Percentiles rank a stretch among this genome's conserved stretches.
Conservation (phyloP, 768 basidiomycete species). For the Boletus rufocinnamomeus region DNA sequence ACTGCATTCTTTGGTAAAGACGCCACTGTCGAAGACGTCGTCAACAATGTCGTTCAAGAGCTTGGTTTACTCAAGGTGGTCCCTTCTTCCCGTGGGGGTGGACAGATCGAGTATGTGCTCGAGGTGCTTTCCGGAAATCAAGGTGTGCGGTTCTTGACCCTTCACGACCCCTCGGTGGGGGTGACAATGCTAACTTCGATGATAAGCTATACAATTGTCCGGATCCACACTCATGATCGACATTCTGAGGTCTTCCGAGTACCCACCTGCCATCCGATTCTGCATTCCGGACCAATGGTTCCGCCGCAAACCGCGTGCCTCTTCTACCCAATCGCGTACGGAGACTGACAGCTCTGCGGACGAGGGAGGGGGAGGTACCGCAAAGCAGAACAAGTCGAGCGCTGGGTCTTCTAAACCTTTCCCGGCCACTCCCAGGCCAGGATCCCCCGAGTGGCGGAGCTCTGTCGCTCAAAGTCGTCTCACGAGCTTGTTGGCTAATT, state of each 20-base stretch:
- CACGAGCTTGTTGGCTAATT: constrained; percentile 66
- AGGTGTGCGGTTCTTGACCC: constrained; percentile 43
- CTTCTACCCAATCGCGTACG: constrained; percentile 38
- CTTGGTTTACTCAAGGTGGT: constrained; percentile 68
- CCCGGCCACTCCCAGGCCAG: constrained; percentile 21
- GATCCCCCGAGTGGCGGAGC: constrained; percentile 51
- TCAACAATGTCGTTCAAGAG: constrained; percentile 56
- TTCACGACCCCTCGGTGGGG: not conserved
- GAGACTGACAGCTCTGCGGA: constrained; percentile 30
- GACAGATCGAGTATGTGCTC: constrained; percentile 65
- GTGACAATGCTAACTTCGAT: not conserved
- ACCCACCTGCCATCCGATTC: constrained; percentile 47
- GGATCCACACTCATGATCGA: constrained; percentile 19
- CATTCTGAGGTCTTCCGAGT: constrained; percentile 12
- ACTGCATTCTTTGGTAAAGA: constrained; percentile 62
- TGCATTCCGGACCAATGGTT: constrained; percentile 84
- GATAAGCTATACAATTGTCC: constrained; percentile 18
- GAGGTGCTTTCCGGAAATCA: constrained; percentile 58
- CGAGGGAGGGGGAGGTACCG: constrained; percentile 60
- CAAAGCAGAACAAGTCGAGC: constrained; percentile 46
- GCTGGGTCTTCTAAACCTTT: constrained; percentile 27
- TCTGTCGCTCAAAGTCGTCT: constrained; percentile 60
- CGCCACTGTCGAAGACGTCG: constrained; percentile 55
- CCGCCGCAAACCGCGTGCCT: constrained; percentile 58
- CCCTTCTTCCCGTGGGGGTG: constrained; percentile 66